Conservation (phyloP, 2,329 filamentous ascomycete species). For the Alternaria rosae region DNA sequence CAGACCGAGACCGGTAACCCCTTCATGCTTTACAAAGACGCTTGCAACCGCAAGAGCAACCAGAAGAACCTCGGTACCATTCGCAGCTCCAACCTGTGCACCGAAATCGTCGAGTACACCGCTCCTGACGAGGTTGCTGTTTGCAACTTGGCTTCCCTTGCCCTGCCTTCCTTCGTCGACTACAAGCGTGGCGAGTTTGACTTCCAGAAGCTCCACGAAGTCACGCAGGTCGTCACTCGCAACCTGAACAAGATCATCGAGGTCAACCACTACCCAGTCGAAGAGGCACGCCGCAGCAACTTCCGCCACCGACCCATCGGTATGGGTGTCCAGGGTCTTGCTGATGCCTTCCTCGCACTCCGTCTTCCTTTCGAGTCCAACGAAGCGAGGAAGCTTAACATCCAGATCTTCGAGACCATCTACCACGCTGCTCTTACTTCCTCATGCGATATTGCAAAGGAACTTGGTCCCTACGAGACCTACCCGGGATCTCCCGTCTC, state of each 20-base stretch:
- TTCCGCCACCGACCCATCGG: conserved; percentile 96
- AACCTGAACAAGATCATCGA: conserved; percentile 99
- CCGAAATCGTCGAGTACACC: conserved; percentile 97
- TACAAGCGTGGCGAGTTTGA: conserved; percentile 85
- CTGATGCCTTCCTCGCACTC: conserved; percentile 95
- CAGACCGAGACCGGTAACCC: conserved; percentile 99
- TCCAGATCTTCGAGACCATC: conserved; percentile 99
- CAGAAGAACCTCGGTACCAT: conserved; percentile 99
- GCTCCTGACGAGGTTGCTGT: conserved; percentile 98
- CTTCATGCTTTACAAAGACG: conserved; percentile 99
- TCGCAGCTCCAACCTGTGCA: conserved; percentile 98
- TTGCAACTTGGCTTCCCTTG: conserved; percentile 95
- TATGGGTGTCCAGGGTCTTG: conserved; percentile 95
- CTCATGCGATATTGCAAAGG: conserved; percentile 84
- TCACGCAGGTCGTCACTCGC: conserved; percentile 87
- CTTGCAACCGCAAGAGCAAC: conserved; percentile 99
- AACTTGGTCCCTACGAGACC: conserved; percentile 83
- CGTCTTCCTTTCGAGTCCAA: conserved; percentile 97
- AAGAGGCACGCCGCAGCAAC: conserved; percentile 93
- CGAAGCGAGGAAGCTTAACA: conserved; percentile 92
- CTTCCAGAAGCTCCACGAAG: conserved; percentile 96
- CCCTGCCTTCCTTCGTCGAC: conserved; percentile 90
- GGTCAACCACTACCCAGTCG: conserved; percentile 97
- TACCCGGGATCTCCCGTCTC: conserved; percentile 95
- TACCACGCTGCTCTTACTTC: conserved; percentile 94